Evolutionary conservation across 1,284 basidiomycete genomes (phyloP).

Genomic region (Ustilago shanxiensis): DNA sequence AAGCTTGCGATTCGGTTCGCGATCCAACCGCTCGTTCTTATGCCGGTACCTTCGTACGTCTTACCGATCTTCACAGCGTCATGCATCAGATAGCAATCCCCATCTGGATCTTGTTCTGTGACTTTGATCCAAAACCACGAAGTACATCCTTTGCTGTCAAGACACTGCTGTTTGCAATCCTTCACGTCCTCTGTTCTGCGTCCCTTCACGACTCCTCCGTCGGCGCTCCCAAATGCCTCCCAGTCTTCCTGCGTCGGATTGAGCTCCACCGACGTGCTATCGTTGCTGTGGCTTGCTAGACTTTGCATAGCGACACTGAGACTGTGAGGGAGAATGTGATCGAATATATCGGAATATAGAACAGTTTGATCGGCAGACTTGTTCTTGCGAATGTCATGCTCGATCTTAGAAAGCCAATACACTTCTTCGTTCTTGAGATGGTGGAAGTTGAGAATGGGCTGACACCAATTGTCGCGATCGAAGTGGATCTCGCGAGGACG

Average conservation of each 20-base stretch:
- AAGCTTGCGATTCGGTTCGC: slow-evolving; percentile 15
- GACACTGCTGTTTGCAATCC: slow-evolving; percentile 20
- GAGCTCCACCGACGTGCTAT: slow-evolving; percentile 2
- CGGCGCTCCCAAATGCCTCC: slow-evolving; percentile 24
- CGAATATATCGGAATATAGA: slow-evolving; percentile 31
- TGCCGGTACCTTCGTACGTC: slow-evolving; percentile 18
- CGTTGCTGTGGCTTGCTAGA: background rate
- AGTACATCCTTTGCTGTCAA: slow-evolving; percentile 21
- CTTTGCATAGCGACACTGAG: slow-evolving; percentile 7
- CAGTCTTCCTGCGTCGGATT: slow-evolving; percentile 24
- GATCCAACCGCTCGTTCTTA: slow-evolving; percentile 41
- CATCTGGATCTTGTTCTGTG: slow-evolving; percentile 9
- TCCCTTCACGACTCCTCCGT: slow-evolving; percentile 11
- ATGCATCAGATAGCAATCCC: slow-evolving; percentile 33
- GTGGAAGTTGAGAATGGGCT: slow-evolving; percentile 35
- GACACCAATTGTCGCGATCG: slow-evolving; percentile 28
- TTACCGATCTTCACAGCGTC: slow-evolving; percentile 27
- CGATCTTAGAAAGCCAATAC: slow-evolving; percentile 4
- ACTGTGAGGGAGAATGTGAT: slow-evolving; percentile 13
- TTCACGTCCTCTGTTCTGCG: background rate
- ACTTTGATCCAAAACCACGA: slow-evolving; percentile 40
- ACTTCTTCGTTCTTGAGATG: slow-evolving; percentile 30
- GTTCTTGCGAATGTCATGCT: slow-evolving; percentile 8
- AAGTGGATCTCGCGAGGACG: slow-evolving; percentile 28
- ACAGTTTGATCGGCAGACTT: slow-evolving; percentile 15